Evolutionary conservation across 1,284 basidiomycete genomes (phyloP).

Genomic region (Cryptococcus depauperatus): DNA sequence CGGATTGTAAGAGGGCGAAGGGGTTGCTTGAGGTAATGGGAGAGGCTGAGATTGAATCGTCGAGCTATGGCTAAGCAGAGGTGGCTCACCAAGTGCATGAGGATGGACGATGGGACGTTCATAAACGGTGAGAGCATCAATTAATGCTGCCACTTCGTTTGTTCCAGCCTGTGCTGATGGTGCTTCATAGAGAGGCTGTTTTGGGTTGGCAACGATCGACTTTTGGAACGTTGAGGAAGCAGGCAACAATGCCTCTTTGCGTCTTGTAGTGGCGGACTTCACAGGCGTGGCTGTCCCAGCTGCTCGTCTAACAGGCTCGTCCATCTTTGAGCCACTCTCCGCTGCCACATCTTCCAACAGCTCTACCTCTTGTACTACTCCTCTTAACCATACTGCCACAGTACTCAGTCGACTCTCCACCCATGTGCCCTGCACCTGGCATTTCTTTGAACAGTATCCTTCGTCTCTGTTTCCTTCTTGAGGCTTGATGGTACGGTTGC

Average conservation of each 20-base stretch:
- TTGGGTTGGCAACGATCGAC: not conserved
- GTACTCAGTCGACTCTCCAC: slow-evolving; percentile 20
- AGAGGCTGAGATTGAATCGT: not conserved
- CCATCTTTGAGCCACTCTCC: not conserved
- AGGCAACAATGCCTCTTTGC: not conserved
- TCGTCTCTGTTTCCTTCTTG: slow-evolving; percentile 31
- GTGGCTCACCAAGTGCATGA: slow-evolving; percentile 2
- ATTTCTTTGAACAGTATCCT: slow-evolving; percentile 26
- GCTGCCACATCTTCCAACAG: slow-evolving; percentile 23
- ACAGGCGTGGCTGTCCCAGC: not conserved
- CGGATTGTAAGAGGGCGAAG: not conserved
- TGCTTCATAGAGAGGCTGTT: not conserved
- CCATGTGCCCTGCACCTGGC: slow-evolving; percentile 22
- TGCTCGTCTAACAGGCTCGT: not conserved
- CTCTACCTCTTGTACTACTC: slow-evolving; percentile 13
- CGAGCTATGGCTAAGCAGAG: not conserved
- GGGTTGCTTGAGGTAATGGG: not conserved
- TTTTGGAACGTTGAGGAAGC: not conserved
- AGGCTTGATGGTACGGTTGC: slow-evolving; percentile 23
- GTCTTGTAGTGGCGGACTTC: no score
- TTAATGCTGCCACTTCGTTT: slow-evolving; percentile 8
- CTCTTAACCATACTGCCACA: slow-evolving; percentile 30
- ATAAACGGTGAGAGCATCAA: slow-evolving; percentile 13
- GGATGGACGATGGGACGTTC: slow-evolving; percentile 7
- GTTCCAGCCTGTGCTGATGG: no score